These are phyloP conservation scores for Sporobolomyces roseus DNA, from an alignment of 768 basidiomycete genomes.

Conservation along the genomic window DNA sequence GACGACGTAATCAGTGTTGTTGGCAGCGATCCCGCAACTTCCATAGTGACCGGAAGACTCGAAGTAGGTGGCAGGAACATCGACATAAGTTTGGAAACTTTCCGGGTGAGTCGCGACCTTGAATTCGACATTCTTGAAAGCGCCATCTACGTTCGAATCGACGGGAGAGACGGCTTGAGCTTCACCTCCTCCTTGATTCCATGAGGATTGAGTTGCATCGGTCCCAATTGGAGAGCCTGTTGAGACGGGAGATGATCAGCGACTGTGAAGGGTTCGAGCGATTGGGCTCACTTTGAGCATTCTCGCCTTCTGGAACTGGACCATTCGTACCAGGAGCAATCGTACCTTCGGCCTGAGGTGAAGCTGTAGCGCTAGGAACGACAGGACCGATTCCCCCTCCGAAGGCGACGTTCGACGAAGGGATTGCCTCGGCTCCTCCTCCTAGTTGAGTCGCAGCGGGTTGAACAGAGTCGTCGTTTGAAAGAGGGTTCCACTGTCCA, in stretches of 20 bases:
- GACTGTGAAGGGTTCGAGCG: no score
- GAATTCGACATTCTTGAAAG: neutral
- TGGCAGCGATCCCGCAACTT: slow-evolving; percentile 12
- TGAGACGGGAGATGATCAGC: no score
- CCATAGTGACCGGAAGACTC: slow-evolving; percentile 17
- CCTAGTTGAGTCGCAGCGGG: neutral
- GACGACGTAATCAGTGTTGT: slow-evolving; percentile 23
- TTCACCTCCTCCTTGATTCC: neutral
- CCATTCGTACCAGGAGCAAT: no score
- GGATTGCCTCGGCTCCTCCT: no score
- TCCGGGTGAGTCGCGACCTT: slow-evolving; percentile 20
- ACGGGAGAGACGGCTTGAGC: neutral
- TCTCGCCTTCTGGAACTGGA: no score
- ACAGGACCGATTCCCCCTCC: no score
- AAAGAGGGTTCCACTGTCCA: slow-evolving; percentile 13
- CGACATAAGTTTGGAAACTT: slow-evolving; percentile 11
- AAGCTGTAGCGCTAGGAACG: no score
- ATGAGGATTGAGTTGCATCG: no score
- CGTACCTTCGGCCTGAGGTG: no score
- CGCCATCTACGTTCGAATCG: slow-evolving; percentile 5
- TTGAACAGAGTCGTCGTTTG: neutral
- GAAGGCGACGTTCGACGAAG: no score
- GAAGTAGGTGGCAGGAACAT: slow-evolving; percentile 17
- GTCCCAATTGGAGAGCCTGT: no score
- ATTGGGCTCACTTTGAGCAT: no score